Evolutionary conservation across 768 basidiomycete genomes (phyloP), one percentile per base, ranked within the genome.

Genomic region (Piloderma croceum): DNA sequence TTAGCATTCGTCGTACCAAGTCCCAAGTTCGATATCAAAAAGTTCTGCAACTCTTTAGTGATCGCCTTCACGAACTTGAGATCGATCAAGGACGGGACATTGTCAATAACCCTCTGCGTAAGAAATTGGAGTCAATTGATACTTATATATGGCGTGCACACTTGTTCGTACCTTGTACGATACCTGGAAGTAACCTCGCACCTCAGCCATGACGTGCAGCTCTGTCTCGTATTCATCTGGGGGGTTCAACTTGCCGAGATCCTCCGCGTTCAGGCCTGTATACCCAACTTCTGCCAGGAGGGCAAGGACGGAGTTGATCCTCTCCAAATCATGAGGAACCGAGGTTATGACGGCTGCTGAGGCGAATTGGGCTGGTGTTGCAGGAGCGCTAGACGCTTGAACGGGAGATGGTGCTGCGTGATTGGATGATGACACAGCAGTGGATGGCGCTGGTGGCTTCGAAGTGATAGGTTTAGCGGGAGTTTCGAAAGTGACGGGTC

Each of bases 181-280:
- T 10, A 72, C 63, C 49, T 70, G 64, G 55, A 68, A 72, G 47
- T 73, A 72, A 12, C 69, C 69, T 7, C 62, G 51, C 4, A 68
- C 63, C 42, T 71, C 66, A 3, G 71, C 66, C 62, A 67, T 67
- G 6, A 68, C 61, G 12, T 55, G 40, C 21, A 74, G 48, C 52
- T 70, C 70, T 12, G 58, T 58, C 45, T 71, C 69, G 42, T 58
- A 72, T 34, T 61, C 51, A 46, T 70, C 64, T 6, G 52, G 42
- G 6, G 56, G 51, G 3, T 43, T 47, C 12, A 72, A 51, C 42
- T 59, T 58, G 6, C 51, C 54, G 3, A 71, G 54, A 29, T 70
- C 61, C 1, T 57, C 56, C 20, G 42, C 41, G 1, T 43, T 52
- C 17, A 64, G 19, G 13, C 58, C 59, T 7, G 38, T 36, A 44